phyloP scores from a whole-genome alignment of 2,329 filamentous ascomycete genomes.

The Epichloe scottii region DNA sequence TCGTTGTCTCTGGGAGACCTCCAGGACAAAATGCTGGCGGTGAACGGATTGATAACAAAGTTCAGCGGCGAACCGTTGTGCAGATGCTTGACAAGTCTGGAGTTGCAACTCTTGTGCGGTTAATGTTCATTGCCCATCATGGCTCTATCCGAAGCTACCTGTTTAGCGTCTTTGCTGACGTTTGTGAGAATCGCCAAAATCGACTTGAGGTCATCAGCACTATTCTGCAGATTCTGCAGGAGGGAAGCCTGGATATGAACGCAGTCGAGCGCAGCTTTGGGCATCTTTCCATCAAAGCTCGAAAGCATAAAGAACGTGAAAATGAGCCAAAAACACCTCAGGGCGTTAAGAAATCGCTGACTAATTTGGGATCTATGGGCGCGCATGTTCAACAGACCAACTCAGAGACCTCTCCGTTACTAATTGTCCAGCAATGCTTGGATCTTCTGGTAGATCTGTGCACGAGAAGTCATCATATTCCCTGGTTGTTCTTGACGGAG shows the following conservation, averaged over 20 bases:
- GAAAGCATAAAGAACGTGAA: slow-evolving; percentile 57
- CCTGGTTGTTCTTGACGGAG: slow-evolving; percentile 87
- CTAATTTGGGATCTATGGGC: slow-evolving; percentile 36
- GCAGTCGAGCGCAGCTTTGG: slow-evolving; percentile 94
- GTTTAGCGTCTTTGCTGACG: slow-evolving; percentile 76
- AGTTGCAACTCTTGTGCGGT: slow-evolving; percentile 86
- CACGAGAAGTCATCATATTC: slow-evolving; percentile 72
- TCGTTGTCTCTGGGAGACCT: slow-evolving; percentile 14
- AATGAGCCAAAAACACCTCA: slow-evolving; percentile 63
- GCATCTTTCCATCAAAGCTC: slow-evolving; percentile 81
- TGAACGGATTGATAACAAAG: slow-evolving; percentile 45
- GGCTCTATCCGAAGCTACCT: slow-evolving; percentile 74
- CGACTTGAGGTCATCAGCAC: slow-evolving; percentile 88
- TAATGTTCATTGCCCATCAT: slow-evolving; percentile 95
- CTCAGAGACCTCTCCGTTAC: slow-evolving; percentile 81
- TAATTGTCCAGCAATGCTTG: slow-evolving; percentile 93
- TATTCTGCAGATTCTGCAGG: slow-evolving; percentile 83
- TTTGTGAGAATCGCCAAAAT: slow-evolving; percentile 95
- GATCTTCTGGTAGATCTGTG: slow-evolving; percentile 74
- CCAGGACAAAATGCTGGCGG: slow-evolving; percentile 11
- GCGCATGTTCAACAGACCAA: slow-evolving; percentile 38
- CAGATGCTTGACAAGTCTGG: slow-evolving; percentile 97
- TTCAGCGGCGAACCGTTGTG: slow-evolving; percentile 67
- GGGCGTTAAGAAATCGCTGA: slow-evolving; percentile 61
- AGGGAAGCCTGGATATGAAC: slow-evolving; percentile 84